phyloP scores from a whole-genome alignment of 2,329 filamentous ascomycete species.

The Nemania abortiva region DNA sequence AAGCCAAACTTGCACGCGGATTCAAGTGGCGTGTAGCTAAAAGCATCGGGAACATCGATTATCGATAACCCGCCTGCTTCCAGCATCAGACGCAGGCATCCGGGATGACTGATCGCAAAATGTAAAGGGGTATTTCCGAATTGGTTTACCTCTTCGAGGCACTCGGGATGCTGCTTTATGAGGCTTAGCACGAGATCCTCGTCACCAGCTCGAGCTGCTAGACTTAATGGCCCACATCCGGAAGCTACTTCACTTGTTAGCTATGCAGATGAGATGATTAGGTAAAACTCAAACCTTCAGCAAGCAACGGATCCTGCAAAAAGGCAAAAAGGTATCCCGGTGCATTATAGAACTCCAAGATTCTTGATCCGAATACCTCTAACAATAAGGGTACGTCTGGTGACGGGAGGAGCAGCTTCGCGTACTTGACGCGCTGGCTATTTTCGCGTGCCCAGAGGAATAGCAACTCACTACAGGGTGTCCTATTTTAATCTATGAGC shows the following conservation, averaged over 20 bases:
- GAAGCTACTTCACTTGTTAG: constrained; percentile 15
- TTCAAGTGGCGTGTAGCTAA: not conserved
- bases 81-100: constrained; percentile 9
- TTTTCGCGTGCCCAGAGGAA: no score
- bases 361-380: not conserved
- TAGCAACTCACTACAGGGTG: no score
- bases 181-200: constrained; percentile 7
- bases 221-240: constrained; percentile 24
- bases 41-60: not conserved
- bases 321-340: not conserved
- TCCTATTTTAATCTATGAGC: no score
- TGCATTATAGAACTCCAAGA: not conserved
- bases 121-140: not conserved
- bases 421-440: no score
- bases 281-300: constrained; percentile 19
- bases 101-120: constrained; percentile 5
- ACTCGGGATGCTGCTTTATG: not conserved
- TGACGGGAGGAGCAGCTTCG: no score
- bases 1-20: not conserved
- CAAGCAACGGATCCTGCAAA: not conserved
- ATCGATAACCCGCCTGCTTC: not conserved
- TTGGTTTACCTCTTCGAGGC: constrained; percentile 8
- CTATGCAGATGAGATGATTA: not conserved
- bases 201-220: constrained; percentile 18
- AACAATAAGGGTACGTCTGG: constrained; percentile 2